These are phyloP conservation scores for Colletotrichum aenigma DNA, from an alignment of 2,329 filamentous ascomycete species.

Conservation along the genomic window DNA sequence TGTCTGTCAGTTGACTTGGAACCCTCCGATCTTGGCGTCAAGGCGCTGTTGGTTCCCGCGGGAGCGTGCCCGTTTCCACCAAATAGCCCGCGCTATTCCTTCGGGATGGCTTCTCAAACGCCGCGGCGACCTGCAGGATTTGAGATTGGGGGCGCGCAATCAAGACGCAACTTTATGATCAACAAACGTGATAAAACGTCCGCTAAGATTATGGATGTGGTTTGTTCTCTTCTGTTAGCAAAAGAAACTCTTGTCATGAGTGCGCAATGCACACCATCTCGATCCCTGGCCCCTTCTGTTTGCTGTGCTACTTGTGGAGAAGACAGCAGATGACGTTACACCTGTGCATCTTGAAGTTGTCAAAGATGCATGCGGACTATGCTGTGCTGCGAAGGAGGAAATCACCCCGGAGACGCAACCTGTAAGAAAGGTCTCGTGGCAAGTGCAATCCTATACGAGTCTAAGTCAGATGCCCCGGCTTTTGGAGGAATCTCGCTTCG, in stretches of 20 bases:
- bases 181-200: not conserved
- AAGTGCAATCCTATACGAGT: not conserved
- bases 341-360: not conserved
- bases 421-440: not conserved
- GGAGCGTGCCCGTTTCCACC: not conserved
- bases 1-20: not conserved
- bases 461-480: not conserved
- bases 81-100: not conserved
- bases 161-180: not conserved
- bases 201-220: not conserved
- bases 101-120: not conserved
- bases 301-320: not conserved
- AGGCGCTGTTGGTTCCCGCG: not conserved
- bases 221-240: not conserved
- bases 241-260: not conserved
- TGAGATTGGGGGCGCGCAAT: not conserved
- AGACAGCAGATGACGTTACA: not conserved
- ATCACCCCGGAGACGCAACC: not conserved
- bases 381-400: not conserved
- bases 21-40: not conserved
- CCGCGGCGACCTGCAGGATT: not conserved
- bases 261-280: not conserved
- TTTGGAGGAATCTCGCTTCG: not conserved
- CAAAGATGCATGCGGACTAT: not conserved
- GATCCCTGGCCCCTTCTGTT: not conserved